Evolutionary conservation across 2,329 filamentous ascomycete species (phyloP), one percentile per base, ranked within the genome.

Genomic region (Diplodia corticola): DNA sequence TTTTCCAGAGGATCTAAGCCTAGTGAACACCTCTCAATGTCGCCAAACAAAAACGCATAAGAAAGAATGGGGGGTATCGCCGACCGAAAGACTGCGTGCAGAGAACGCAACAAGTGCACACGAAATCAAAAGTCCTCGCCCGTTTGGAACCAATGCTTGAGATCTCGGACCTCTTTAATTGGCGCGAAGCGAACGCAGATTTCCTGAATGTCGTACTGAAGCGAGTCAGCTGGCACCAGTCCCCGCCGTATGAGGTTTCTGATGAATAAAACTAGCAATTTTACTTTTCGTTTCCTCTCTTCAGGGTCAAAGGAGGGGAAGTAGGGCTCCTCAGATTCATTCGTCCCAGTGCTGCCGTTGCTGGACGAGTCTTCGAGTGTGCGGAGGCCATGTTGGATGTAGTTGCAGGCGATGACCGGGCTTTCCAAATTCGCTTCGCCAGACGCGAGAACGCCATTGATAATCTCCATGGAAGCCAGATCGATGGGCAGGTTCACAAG

Each of bases 171-270:
- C 65, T 80, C 78, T 65, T 69, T 74, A 17, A 80, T 74, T 74
- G 77, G 79, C 33, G 79, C 71, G 68, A 77, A 80, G 60, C 77
- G 66, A 49, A 76, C 73, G 44, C 76, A 77, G 67, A 80, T 76
- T 70, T 79, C 78, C 55, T 78, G 73, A 37, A 80, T 77, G 67
- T 80, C 78, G 66, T 74, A 79, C 48, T 75, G 75, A 17, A 80
- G 67, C n/a, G 72, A 71, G 30, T 75, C 70, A 5, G 70, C 59
- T 24, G 69, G 71, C 40, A 70, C 63, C 28, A 77, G 55, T 22
- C 69, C 74, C 64, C 77, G 78, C 5, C 72, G 64, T 13, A 80
- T 72, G 63, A 79, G 65, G 66, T 77, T 80, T 61, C 72, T 72
- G 35, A 80, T 73, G 65, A 80, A 80, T 10, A 80, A 67, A 30